These are phyloP conservation scores for Tilletiaria anomala DNA, from an alignment of 1,284 basidiomycete species.

Conservation along the genomic window DNA sequence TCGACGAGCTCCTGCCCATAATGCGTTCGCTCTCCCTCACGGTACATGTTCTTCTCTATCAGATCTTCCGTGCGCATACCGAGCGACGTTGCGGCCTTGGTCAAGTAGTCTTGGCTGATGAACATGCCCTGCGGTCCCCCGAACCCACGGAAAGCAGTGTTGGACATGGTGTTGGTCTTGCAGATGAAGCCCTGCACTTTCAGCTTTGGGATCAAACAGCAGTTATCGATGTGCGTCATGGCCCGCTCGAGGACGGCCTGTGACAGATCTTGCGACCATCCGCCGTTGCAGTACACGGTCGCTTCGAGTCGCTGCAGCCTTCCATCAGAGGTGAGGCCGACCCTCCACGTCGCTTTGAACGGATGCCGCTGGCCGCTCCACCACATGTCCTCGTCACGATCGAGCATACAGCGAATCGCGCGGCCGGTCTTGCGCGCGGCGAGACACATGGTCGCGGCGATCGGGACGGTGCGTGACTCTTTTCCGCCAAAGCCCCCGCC, in stretches of 20 bases:
- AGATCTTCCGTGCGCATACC: constrained; percentile 34
- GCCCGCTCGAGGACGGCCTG: constrained; percentile 40
- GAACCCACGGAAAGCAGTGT: constrained; percentile 41
- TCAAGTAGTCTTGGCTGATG: constrained; percentile 36
- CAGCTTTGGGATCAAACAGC: constrained; percentile 31
- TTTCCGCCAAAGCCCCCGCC: constrained; percentile 41
- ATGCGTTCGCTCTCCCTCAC: constrained; percentile 38
- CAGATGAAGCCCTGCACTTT: constrained; percentile 34
- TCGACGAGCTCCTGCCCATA: constrained; percentile 38
- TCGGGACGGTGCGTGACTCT: constrained; percentile 25
- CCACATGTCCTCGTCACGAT: constrained; percentile 40
- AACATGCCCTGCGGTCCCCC: constrained; percentile 40
- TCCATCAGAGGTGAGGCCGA: constrained; percentile 36
- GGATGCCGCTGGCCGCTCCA: constrained; percentile 40
- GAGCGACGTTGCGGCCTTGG: constrained; percentile 34
- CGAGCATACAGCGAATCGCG: constrained; percentile 39
- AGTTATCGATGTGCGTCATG: constrained; percentile 39
- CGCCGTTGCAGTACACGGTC: constrained; percentile 39
- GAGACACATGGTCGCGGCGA: constrained; percentile 23
- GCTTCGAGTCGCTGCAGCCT: constrained; percentile 34
- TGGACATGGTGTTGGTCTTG: constrained; percentile 41
- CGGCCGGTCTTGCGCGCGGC: constrained; percentile 35
- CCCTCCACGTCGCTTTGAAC: constrained; percentile 36
- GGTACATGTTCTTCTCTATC: constrained; percentile 36
- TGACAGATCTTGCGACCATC: constrained; percentile 38